Evolutionary conservation across 192 early-diverging fungal species (phyloP), one percentile per base, ranked within the genome.

Genomic region (Phycomyces nitens): DNA sequence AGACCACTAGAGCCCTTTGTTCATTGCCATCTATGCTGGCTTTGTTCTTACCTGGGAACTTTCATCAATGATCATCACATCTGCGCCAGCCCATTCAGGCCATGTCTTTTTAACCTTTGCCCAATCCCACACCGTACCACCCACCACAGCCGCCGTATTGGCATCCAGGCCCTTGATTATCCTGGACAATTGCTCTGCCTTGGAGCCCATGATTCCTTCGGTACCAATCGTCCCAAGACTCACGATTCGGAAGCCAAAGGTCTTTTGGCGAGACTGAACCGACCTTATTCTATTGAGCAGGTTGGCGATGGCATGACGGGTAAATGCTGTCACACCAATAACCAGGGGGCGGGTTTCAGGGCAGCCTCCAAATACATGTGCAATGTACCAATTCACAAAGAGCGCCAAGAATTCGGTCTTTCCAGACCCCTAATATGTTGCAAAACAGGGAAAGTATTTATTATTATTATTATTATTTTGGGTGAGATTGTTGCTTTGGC

Each of bases 371-470:
- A 59, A 58, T 16, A 79, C 9, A n/a, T 77, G 62, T n/a, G 69
- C 68, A 20, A 77, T 54, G 40, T 73, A 76, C 61, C 77, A 65
- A 15, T 72, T 44, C 3, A 74, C 56, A 18, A 77, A 73, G 15
- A 82, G 61, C 6, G 80, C 77, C 23, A 82, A 58, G 50, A 82
- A 82, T 20, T 79, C 72, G 0, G 80, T 79, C 51, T 82, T 82
- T 39, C 80, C 80, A 1, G 80, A 82, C 9, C 80, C 80, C 80
- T 82, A 5, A 50, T 34, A 34, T 7, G 29, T 34, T 34, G 3
- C 29, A 34, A 34, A 34, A 34, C 29, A 2, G 7, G 29, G 29
- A 7, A 34, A 34, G 7, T 34, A 34, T 34, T 34, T 34, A 7
- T 34, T 34, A 7, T 34, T 34, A 7, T 34, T 34, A 5, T 34